Evolutionary conservation across 2,329 filamentous ascomycete species (phyloP).

Genomic region (Mollisiaceae sp.): DNA sequence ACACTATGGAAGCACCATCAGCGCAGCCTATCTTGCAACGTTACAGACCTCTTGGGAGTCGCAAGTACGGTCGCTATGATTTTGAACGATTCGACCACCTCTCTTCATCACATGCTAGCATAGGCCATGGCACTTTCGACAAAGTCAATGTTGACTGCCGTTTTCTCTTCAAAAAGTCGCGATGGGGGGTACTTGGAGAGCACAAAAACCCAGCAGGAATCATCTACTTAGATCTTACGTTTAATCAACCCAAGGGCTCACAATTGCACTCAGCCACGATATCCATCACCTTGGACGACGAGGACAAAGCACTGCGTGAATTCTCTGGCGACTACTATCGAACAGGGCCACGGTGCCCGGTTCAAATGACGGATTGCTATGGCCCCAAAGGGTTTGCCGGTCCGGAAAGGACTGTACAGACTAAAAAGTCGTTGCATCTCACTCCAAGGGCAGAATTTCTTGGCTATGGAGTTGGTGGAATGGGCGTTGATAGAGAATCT

Average conservation of each 20-base stretch:
- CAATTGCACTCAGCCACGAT: constrained; percentile 26
- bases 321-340: neutral
- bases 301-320: constrained; percentile 8
- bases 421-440: constrained; percentile 22
- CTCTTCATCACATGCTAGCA: neutral
- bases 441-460: constrained; percentile 29
- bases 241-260: constrained; percentile 29
- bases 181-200: constrained; percentile 12
- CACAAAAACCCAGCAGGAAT: constrained; percentile 21
- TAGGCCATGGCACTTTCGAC: neutral
- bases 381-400: constrained; percentile 32
- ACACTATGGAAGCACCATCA: neutral
- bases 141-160: constrained; percentile 9
- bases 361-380: constrained; percentile 31
- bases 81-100: constrained; percentile 12
- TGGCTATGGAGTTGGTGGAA: constrained; percentile 27
- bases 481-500: constrained; percentile 17
- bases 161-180: constrained; percentile 9
- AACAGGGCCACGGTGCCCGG: neutral
- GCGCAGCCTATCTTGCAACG: neutral
- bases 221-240: constrained; percentile 30
- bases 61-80: constrained; percentile 3
- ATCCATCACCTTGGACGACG: constrained; percentile 19
- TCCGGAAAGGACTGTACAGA: constrained; percentile 20
- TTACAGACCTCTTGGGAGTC: neutral